Conservation (phyloP, 805 yeast genomes). For the Wickerhamomyces sydowiorum region DNA sequence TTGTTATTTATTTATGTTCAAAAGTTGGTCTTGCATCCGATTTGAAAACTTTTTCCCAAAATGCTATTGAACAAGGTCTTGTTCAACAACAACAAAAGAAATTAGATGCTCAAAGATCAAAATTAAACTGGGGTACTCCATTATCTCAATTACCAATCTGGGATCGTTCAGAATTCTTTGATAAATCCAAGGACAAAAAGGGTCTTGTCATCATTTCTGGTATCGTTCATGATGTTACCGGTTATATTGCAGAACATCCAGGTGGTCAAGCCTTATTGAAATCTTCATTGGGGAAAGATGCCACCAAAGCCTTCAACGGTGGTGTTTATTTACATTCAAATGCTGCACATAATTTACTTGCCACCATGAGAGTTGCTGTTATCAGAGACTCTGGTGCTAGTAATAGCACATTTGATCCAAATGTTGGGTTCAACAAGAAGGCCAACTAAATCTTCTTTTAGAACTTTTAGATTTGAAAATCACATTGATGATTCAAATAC, state of each 20-base stretch:
- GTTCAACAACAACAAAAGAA: constrained; percentile 82
- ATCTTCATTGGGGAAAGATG: constrained; percentile 75
- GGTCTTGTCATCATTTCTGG: constrained; percentile 72
- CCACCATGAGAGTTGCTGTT: constrained; percentile 79
- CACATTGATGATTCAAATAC: too few relatives aligned
- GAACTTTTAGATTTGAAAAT: too few relatives aligned
- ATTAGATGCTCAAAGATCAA: constrained; percentile 53
- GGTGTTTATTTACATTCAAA: constrained; percentile 82
- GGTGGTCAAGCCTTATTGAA: constrained; percentile 74
- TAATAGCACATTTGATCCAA: constrained; percentile 16
- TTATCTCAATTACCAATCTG: constrained; percentile 65
- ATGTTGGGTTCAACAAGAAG: constrained; percentile 11
- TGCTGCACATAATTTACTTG: constrained; percentile 79
- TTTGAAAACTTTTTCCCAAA: constrained; percentile 70
- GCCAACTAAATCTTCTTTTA: constrained; percentile 4
- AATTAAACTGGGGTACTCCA: constrained; percentile 72
- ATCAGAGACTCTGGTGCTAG: constrained; percentile 56
- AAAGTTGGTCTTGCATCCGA: constrained; percentile 62
- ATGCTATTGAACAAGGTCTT: constrained; percentile 77
- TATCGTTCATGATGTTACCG: constrained; percentile 70
- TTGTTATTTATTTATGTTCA: constrained; percentile 51
- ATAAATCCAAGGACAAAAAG: constrained; percentile 33
- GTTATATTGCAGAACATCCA: constrained; percentile 71
- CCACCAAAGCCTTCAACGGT: constrained; percentile 79
- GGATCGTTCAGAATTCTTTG: constrained; percentile 56